Base-by-base conservation (phyloP, 352 stramenopile species). In the Plasmopara viticola region DNA sequence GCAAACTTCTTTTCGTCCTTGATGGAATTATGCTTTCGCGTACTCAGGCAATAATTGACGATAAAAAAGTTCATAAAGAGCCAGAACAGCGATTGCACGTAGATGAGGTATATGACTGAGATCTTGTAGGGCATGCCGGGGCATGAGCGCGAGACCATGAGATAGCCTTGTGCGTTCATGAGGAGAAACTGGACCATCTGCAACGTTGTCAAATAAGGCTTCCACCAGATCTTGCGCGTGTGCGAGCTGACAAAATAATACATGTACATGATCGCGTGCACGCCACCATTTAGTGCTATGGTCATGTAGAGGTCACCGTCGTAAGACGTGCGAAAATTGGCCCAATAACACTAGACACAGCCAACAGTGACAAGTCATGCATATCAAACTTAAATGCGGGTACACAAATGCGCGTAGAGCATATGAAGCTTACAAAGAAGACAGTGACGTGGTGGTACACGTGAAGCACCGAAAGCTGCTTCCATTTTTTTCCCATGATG, bases 261-360 rank as follows among this genome's bases (percentile, higher is more conserved):
- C 29, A 90, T 97, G 84, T 98, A 98, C 94, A 98, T 98, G 64
- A 98, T 93, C 7, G 90, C 96, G 70, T 98, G 95, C 55, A 98
- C 97, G 58, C 96, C 95, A 50, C 88, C 87, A 61, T 98, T 98
- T 17, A 98, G 71, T n/a, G 97, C 65, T 60, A 98, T 95, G 34
- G 93, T 98, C 39, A 97, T 71, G 79, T 95, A 98, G 48, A 97
- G 87, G 67, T 98, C 94, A 54, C 92, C 92, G 62, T 98, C 94
- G 54, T 97, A 97, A 25, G 88, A 88, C 10, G 91, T 82, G 69
- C 96, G 91, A 28, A 90, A 78, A 64, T 96, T 96, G 31, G 97
- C 68, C 92, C 94, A 98, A 70, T 98, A 97, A 87, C 62, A 70
- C 62, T 70, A 44, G 15, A 53, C 14, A 51, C 18, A 9, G 29